A percentile compares a stretch with the other conserved stretches of the same genome.
These are phyloP conservation scores for Xerocomus amazonicus DNA, from an alignment of 1,284 basidiomycete species.

Conservation along the genomic window DNA sequence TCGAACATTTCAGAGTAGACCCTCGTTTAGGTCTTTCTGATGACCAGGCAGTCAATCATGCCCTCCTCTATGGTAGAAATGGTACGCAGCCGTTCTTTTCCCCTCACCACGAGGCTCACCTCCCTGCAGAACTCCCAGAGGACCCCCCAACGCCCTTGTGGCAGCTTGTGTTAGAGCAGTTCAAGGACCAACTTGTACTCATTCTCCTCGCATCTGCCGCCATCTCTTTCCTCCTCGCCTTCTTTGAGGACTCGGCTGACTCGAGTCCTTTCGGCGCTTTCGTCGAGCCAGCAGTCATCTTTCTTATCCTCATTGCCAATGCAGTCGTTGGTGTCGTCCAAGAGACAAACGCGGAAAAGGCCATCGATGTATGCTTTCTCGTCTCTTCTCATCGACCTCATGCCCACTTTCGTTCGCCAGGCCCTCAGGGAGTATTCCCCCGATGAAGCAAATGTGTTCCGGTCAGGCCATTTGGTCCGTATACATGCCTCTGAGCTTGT, in stretches of 20 bases:
- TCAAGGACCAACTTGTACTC: conserved; percentile 95
- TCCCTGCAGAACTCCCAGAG: conserved; percentile 74
- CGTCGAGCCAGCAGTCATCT: conserved; percentile 89
- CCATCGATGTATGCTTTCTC: conserved; percentile 77
- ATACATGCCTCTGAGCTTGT: conserved; percentile 86
- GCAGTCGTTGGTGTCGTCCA: conserved; percentile 94
- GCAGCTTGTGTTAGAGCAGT: conserved; percentile 94
- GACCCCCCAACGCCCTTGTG: conserved; percentile 87
- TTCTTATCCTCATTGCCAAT: conserved; percentile 91
- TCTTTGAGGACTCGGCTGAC: conserved; percentile 74
- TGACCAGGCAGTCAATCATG: conserved; percentile 66
- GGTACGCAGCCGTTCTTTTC: conserved; percentile 44
- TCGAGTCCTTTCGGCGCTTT: conserved; percentile 76
- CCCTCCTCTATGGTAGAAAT: conserved; percentile 81
- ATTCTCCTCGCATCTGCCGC: conserved; percentile 90
- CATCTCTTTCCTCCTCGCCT: conserved; percentile 85
- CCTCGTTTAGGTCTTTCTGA: conserved; percentile 51
- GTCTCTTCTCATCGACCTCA: neutral
- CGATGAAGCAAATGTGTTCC: conserved; percentile 88
- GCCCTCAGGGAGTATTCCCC: conserved; percentile 94
- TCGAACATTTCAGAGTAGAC: conserved; percentile 65
- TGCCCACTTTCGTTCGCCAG: conserved; percentile 39
- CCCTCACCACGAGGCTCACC: conserved; percentile 4
- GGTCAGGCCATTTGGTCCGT: conserved; percentile 66
- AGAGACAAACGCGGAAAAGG: conserved; percentile 91